A percentile compares a stretch with the other conserved stretches of the same genome.
Evolutionary conservation across 768 basidiomycete genomes (phyloP).

Genomic region (Tricholoma sp.): DNA sequence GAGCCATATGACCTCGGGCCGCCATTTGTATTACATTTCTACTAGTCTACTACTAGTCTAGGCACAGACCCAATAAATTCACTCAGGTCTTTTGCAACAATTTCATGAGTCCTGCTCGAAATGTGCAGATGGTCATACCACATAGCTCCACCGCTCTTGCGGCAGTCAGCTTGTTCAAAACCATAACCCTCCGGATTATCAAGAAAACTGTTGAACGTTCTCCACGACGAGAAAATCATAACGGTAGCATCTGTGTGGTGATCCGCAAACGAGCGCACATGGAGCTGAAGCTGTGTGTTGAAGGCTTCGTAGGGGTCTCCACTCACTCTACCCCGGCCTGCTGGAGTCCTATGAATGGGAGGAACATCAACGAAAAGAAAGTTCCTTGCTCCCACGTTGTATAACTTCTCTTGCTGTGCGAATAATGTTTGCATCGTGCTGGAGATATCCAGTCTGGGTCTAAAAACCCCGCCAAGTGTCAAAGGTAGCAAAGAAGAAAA

Average conservation of each 20-base stretch:
- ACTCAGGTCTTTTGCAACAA: constrained; percentile 39
- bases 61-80: constrained; percentile 26
- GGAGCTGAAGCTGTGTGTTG: constrained; percentile 37
- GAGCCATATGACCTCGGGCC: background rate
- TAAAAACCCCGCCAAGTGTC: background rate
- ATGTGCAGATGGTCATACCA: constrained; percentile 55
- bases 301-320: constrained; percentile 25
- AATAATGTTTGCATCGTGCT: constrained; percentile 32
- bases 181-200: constrained; percentile 39
- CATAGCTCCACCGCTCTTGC: constrained; percentile 30
- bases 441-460: constrained; percentile 11
- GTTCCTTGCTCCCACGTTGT: constrained; percentile 43
- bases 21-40: background rate
- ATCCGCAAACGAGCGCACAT: constrained; percentile 29
- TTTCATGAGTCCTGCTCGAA: constrained; percentile 43
- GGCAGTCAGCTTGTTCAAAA: constrained; percentile 28
- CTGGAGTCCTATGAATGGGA: constrained; percentile 47
- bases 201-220: constrained; percentile 40
- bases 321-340: constrained; percentile 15
- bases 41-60: no score
- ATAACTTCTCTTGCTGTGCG: constrained; percentile 41
- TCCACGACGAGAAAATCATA: constrained; percentile 45
- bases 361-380: constrained; percentile 61
- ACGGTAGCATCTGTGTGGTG: constrained; percentile 40
- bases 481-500: background rate